Conservation (phyloP, 2,329 filamentous ascomycete species). For the Venturia aucupariae region DNA sequence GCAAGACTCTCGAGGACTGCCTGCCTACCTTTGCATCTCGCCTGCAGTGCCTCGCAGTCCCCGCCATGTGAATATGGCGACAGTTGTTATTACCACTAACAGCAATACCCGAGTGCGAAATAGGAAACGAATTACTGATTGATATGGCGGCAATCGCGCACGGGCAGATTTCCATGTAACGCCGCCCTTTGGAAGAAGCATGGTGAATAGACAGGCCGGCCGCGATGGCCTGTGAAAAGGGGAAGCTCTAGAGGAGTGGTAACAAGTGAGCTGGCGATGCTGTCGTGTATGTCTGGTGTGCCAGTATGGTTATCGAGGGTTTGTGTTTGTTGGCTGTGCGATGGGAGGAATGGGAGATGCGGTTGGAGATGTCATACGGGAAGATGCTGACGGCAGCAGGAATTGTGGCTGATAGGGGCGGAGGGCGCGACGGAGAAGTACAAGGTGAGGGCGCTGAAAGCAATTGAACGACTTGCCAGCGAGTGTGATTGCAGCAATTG, state of each 20-base stretch:
- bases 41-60: slow-evolving; percentile 70
- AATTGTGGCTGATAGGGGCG: not conserved
- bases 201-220: slow-evolving; percentile 29
- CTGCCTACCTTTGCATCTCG: slow-evolving; percentile 78
- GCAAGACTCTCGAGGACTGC: slow-evolving; percentile 20
- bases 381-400: not conserved
- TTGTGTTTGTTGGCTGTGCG: not conserved
- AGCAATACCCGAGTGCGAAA: slow-evolving; percentile 72
- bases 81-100: slow-evolving; percentile 58
- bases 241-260: not conserved
- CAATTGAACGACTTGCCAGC: too few species aligned
- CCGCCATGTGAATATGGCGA: slow-evolving; percentile 79
- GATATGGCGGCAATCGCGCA: slow-evolving; percentile 66
- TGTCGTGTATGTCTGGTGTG: not conserved
- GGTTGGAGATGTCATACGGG: not conserved
- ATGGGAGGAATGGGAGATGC: not conserved
- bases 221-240: not conserved
- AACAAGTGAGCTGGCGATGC: not conserved
- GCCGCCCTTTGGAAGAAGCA: slow-evolving; percentile 87
- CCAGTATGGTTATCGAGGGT: not conserved
- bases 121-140: slow-evolving; percentile 53
- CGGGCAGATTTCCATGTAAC: slow-evolving; percentile 88
- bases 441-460: not conserved
- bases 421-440: not conserved
- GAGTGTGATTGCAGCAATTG: too few species aligned